Evolutionary conservation across 441 rosid genomes (phyloP).

Genomic region (Adansonia rubrostipa): DNA sequence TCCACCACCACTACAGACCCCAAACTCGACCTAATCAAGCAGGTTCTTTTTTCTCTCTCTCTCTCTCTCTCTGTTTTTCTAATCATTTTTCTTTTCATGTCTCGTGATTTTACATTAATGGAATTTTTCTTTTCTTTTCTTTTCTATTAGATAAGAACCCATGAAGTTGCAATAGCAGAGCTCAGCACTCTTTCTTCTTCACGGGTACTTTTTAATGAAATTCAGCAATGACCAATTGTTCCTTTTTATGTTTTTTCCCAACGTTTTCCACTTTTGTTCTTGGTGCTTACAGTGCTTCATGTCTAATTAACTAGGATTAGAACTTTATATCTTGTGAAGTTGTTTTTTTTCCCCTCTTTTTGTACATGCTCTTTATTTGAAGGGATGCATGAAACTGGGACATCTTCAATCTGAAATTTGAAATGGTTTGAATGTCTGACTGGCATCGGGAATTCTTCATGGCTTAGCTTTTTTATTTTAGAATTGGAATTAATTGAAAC

Average conservation of each 20-base stretch:
- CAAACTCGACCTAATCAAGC: slow-evolving; percentile 36
- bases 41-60: slow-evolving; percentile 24
- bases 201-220: slow-evolving; percentile 37
- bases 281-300: background rate
- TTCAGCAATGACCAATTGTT: background rate
- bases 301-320: background rate
- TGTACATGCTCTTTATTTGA: background rate
- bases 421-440: background rate
- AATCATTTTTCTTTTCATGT: background rate
- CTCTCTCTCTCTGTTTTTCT: background rate
- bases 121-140: background rate
- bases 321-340: background rate
- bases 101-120: background rate
- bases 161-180: slow-evolving; percentile 62
- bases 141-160: slow-evolving; percentile 43
- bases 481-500: background rate
- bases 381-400: too few relatives aligned
- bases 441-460: background rate
- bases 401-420: background rate
- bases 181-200: slow-evolving; percentile 42
- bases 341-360: background rate
- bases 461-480: background rate
- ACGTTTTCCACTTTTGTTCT: background rate
- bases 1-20: slow-evolving; percentile 26
- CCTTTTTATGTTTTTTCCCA: background rate